phyloP scores from a whole-genome alignment of 345 rosid genomes.

The Citrus cavaleriei region DNA sequence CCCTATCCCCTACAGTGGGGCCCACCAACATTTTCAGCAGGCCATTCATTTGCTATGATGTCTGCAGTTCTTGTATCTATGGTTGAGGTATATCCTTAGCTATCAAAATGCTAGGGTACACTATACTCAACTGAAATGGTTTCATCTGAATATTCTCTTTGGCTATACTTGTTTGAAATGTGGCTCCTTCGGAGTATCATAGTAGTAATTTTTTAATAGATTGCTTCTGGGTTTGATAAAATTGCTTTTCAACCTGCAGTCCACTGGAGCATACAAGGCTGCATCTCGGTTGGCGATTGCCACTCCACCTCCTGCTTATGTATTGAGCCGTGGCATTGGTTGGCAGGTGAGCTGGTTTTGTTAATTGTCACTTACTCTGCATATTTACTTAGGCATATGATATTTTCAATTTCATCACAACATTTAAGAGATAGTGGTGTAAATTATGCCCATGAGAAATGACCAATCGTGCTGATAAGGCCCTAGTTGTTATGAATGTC shows the following conservation, averaged over 20 bases:
- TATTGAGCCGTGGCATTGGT: conserved; percentile 94
- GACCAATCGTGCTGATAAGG: neutral
- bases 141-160: neutral
- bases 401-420: neutral
- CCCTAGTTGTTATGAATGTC: neutral
- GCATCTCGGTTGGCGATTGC: conserved; percentile 97
- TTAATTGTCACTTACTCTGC: neutral
- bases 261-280: conserved; percentile 94
- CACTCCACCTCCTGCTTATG: conserved; percentile 98
- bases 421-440: neutral
- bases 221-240: conserved; percentile 4
- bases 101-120: neutral
- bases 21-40: conserved; percentile 92
- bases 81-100: conserved; percentile 64
- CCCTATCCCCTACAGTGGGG: conserved; percentile 99
- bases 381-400: neutral
- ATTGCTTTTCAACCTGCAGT: conserved; percentile 35
- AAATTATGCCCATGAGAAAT: neutral
- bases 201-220: neutral
- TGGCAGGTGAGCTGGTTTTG: conserved; percentile 69
- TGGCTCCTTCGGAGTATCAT: neutral
- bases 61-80: conserved; percentile 89
- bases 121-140: neutral
- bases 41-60: conserved; percentile 95
- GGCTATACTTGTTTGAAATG: neutral